Evolutionary conservation across 306 rosid species (phyloP).

Genomic region (Rosa lucieae): DNA sequence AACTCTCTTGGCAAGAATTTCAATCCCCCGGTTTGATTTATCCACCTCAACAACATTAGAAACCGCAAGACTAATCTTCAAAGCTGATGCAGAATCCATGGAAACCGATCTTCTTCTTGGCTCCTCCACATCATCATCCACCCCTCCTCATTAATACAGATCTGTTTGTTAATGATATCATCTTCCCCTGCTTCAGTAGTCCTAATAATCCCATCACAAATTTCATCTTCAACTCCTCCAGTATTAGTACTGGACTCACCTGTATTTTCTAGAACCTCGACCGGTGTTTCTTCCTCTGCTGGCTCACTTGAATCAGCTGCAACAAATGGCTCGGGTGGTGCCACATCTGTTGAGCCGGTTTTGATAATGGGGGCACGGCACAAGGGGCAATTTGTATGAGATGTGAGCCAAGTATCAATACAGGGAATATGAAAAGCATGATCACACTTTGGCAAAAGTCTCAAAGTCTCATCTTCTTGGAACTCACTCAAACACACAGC

Average conservation of each 20-base stretch:
- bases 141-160: slow-evolving; percentile 3
- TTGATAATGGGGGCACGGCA: slow-evolving; percentile 73
- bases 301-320: slow-evolving; percentile 16
- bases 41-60: slow-evolving; percentile 20
- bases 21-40: neutral
- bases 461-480: slow-evolving; percentile 58
- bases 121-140: slow-evolving; percentile 1
- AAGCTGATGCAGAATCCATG: slow-evolving; percentile 51
- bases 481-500: slow-evolving; percentile 83
- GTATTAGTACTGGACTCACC: neutral
- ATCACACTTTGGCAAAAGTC: slow-evolving; percentile 79
- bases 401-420: slow-evolving; percentile 89
- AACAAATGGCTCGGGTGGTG: slow-evolving; percentile 25
- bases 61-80: slow-evolving; percentile 33
- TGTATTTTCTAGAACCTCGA: slow-evolving; percentile 13
- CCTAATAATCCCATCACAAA: slow-evolving; percentile 27
- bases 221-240: slow-evolving; percentile 18
- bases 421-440: slow-evolving; percentile 89
- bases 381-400: slow-evolving; percentile 84
- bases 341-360: neutral
- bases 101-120: slow-evolving; percentile 64
- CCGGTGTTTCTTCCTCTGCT: slow-evolving; percentile 25
- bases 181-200: slow-evolving; percentile 20
- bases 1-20: slow-evolving; percentile 25
- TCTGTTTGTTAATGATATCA: neutral